Percentiles rank a stretch among this genome's conserved stretches.
phyloP scores from a whole-genome alignment of 148 eudicot species.

The Rhododendron ferrugineum region DNA sequence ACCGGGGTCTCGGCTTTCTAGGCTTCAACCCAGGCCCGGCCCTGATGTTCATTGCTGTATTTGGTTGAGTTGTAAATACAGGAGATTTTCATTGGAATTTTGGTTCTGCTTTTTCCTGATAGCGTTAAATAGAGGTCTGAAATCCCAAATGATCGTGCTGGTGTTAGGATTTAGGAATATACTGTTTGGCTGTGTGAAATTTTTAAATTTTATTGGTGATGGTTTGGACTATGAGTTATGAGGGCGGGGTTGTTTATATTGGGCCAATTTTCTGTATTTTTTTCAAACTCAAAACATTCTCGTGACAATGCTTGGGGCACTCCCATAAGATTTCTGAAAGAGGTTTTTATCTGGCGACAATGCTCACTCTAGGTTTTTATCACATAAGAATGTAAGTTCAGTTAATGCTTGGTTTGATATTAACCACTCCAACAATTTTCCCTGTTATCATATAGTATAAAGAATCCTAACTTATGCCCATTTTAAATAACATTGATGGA shows the following conservation, averaged over 20 bases:
- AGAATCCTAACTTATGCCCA: neutral
- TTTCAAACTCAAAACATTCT: neutral
- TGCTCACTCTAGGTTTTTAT: neutral
- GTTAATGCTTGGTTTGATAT: neutral
- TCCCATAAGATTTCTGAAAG: neutral
- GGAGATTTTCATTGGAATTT: neutral
- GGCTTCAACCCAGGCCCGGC: neutral
- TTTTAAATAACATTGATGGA: neutral
- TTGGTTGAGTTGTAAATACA: neutral
- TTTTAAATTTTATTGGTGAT: neutral
- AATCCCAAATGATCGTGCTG: too few species aligned
- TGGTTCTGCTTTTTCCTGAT: neutral
- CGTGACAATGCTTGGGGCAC: neutral
- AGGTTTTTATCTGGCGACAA: too few species aligned
- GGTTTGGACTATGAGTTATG: neutral
- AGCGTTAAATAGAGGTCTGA: neutral
- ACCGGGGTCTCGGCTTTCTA: neutral
- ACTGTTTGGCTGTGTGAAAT: neutral
- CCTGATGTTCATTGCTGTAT: neutral
- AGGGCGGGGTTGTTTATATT: too few species aligned
- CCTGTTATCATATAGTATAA: too few species aligned
- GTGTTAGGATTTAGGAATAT: neutral
- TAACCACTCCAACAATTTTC: neutral
- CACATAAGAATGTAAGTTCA: neutral
- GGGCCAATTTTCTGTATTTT: neutral